These are phyloP conservation scores for Phyllosticta capitalensis DNA, from an alignment of 2,329 filamentous ascomycete species.

Conservation along the genomic window DNA sequence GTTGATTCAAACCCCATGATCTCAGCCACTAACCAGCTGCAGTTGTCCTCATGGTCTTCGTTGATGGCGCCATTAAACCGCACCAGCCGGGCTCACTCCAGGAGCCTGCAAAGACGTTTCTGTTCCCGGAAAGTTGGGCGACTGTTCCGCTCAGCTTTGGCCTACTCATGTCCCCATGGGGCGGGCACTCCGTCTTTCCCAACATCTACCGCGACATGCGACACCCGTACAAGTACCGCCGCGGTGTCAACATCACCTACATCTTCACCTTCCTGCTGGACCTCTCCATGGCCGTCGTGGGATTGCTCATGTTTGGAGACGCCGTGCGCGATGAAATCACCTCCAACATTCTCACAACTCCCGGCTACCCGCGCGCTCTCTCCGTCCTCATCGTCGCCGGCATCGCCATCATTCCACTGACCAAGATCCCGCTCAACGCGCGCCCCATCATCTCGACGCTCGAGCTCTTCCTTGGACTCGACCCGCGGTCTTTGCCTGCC, in stretches of 20 bases:
- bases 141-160: conserved; percentile 83
- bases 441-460: conserved; percentile 79
- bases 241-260: conserved; percentile 71
- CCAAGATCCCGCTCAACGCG: conserved; percentile 80
- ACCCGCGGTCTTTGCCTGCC: conserved; percentile 44
- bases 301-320: conserved; percentile 91
- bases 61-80: conserved; percentile 79
- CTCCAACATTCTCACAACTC: conserved; percentile 69
- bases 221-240: conserved; percentile 71
- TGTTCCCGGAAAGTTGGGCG: conserved; percentile 79
- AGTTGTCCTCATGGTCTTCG: conserved; percentile 77
- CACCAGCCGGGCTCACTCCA: conserved; percentile 71
- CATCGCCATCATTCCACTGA: conserved; percentile 86
- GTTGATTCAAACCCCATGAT: conserved; percentile 29
- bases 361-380: conserved; percentile 63
- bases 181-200: conserved; percentile 67
- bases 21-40: not conserved
- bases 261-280: conserved; percentile 79
- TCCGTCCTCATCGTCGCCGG: conserved; percentile 76
- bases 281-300: conserved; percentile 68
- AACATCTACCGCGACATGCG: conserved; percentile 74
- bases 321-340: conserved; percentile 82
- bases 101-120: conserved; percentile 67
- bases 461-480: conserved; percentile 71
- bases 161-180: conserved; percentile 72